Conservation (phyloP, 495 filamentous ascomycete species). For the Aspergillus sclerotioniger region DNA sequence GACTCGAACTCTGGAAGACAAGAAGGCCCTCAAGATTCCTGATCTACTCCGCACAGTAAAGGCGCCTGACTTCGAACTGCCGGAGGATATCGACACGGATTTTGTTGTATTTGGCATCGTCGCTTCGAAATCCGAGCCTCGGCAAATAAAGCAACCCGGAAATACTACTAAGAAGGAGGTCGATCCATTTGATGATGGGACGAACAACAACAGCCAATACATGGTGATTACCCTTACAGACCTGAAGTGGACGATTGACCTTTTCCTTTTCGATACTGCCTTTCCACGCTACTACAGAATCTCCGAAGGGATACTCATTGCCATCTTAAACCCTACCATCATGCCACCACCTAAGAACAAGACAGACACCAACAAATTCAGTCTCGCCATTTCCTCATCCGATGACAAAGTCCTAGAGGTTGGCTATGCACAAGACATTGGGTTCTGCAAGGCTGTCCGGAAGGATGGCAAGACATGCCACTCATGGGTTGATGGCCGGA, state of each 20-base stretch:
- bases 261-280: conserved; percentile 87
- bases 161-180: conserved; percentile 41
- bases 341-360: conserved; percentile 76
- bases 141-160: conserved; percentile 56
- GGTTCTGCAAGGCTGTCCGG: conserved; percentile 79
- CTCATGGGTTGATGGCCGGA: conserved; percentile 80
- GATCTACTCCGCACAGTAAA: conserved; percentile 79
- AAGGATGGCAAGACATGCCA: conserved; percentile 81
- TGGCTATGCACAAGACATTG: conserved; percentile 79
- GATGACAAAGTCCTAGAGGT: conserved; percentile 89
- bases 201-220: conserved; percentile 68
- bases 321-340: conserved; percentile 88
- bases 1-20: conserved; percentile 69
- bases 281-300: conserved; percentile 92
- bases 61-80: conserved; percentile 78
- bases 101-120: conserved; percentile 85
- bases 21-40: conserved; percentile 74
- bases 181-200: conserved; percentile 53
- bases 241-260: conserved; percentile 84
- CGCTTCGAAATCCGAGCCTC: conserved; percentile 80
- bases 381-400: conserved; percentile 74
- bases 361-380: conserved; percentile 76
- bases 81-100: conserved; percentile 82
- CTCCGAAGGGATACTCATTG: conserved; percentile 78
- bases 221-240: conserved; percentile 90